Conservation (phyloP, 371 early-diverging fungal species). For the Syncephalastrum monosporum region DNA sequence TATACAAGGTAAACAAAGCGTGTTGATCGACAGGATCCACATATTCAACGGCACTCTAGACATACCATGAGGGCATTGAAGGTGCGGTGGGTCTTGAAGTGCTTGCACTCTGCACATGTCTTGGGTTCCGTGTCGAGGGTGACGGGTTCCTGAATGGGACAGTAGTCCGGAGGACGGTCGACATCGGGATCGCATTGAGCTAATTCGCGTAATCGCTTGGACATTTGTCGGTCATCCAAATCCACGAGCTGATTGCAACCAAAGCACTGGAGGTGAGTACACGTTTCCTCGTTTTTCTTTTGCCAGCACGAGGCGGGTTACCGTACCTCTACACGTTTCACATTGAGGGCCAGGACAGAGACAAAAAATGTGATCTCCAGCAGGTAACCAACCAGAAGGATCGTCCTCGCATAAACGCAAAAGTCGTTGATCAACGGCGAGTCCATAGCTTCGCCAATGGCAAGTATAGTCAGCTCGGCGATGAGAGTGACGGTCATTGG, state of each 20-base stretch:
- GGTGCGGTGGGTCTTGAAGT: constrained; percentile 33
- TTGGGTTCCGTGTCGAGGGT: constrained; percentile 14
- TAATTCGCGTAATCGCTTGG: constrained; percentile 27
- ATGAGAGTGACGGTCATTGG: constrained; percentile 58
- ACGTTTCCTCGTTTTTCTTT: neutral
- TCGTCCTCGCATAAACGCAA: constrained; percentile 63
- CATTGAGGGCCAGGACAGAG: constrained; percentile 73
- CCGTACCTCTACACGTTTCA: constrained; percentile 67
- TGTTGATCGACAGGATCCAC: neutral
- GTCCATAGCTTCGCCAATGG: constrained; percentile 54
- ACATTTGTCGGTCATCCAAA: constrained; percentile 26
- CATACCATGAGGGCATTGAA: constrained; percentile 28
- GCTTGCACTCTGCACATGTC: constrained; percentile 25
- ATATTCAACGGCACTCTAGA: neutral
- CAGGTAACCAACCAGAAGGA: constrained; percentile 67
- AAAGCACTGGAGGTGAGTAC: neutral
- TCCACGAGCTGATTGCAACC: constrained; percentile 21
- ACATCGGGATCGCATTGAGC: constrained; percentile 19
- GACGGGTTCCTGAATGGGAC: constrained; percentile 24
- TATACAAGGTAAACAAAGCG: neutral
- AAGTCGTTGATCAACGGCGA: constrained; percentile 68
- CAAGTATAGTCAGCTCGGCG: constrained; percentile 53
- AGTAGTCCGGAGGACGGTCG: constrained; percentile 20
- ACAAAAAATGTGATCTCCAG: constrained; percentile 74
- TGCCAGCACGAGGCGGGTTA: too few species aligned